Evolutionary conservation across 495 filamentous ascomycete genomes (phyloP), one percentile per base, ranked within the genome.

Genomic region (Mycothermus thermophilus): DNA sequence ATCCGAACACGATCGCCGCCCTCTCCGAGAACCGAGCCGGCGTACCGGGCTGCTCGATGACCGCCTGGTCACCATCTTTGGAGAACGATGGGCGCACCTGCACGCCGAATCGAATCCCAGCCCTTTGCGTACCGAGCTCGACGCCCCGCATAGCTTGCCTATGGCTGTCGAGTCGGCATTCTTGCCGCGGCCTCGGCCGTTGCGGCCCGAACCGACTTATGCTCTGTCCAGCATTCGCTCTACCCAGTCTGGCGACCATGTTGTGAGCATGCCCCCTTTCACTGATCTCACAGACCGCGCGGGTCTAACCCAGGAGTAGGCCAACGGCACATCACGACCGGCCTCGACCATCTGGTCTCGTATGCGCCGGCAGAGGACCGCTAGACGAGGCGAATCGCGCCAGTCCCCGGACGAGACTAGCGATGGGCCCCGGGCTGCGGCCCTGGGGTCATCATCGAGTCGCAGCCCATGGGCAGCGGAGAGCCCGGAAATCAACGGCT

Each of bases 401-500:
- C 3, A 3, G n/a, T 20, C 20, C 11, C n/a, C 3, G 1, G 37
- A 38, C 23, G 32, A 37, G 1, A 11, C 22, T 6, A 11, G 7
- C 3, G 22, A 38, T 2, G 16, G 27, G 8, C 12, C 19, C 1
- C 20, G 14, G 20, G 9, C 19, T 5, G 12, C 14, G 19, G 8
- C 18, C 3, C 13, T 5, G 5, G 28, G 18, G 8, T 7, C 30
- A 3, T 11, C 9, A 19, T 9, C 18, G 26, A 5, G 2, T 4
- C 13, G 18, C 22, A 8, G 6, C 3, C 18, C 20, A 7, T 26
- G 8, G 29, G 25, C 30, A 24, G 8, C 36, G 12, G 44, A 34
- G 24, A n/a, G 31, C n/a, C n/a, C n/a, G n/a, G n/a, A n/a, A n/a
- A 8, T 78, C 4, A 79, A 88, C 60, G 85, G 85, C 10, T 66